Evolutionary conservation across 768 basidiomycete species (phyloP), one percentile per base, ranked within the genome.

Genomic region (Termitomyces heimii): DNA sequence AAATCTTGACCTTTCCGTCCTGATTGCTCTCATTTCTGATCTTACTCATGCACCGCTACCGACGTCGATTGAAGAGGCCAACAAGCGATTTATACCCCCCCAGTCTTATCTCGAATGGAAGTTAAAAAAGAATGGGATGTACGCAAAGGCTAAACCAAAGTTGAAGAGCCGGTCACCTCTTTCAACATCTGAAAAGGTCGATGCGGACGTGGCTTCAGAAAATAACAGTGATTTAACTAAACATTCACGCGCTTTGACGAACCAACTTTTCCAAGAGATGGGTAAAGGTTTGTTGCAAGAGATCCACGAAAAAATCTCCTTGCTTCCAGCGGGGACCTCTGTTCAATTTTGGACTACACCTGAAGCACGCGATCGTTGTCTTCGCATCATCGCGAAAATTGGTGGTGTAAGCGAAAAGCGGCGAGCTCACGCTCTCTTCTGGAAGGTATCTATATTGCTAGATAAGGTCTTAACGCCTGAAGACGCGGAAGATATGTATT

Each of bases 11-110:
- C 76, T 96, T 12, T 94, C 91, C 0, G 78, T 89, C 1, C 79
- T 96, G 46, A 88, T 96, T 54, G 92, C 94, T 0, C 78, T 94
- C 29, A 79, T 90, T 43, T 92, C 89, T 12, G 91, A 92, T 60
- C 82, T 92, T 52, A 87, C 89, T 0, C 92, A 94, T 68, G 76
- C 85, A 0, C 75, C 79, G 1, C 73, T 92, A 0, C 93, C 92
- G 0, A 42, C 58, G 0, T 75, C 77, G 0, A 62, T 77, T 0
- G 79, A 81, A 14, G 86, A 85, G 34, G 84, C 90, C 0, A 75
- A 83, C 20, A 66, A 69, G 13, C 79, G 88, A 4, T 95, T 92
- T 64, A 75, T 83, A 10, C 82, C 86, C 4, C 74, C 84, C 0
- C 73, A 75, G 32, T 73, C 75, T 44, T 84, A 86, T 58, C 71